phyloP scores from a whole-genome alignment of 164 flowering plant species.

The Pachysandra terminalis region DNA sequence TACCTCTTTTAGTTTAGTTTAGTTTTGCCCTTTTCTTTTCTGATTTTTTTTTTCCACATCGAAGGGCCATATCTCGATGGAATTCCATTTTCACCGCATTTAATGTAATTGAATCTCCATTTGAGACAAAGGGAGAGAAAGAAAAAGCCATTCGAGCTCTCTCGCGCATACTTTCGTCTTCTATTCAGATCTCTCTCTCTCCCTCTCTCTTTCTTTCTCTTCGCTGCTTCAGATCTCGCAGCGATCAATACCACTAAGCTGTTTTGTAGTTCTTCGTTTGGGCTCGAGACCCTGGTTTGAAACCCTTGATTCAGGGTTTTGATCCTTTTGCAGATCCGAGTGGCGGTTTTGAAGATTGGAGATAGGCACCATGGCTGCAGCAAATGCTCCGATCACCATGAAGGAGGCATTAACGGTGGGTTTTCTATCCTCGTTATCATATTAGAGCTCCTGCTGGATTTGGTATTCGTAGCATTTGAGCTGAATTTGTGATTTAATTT shows the following conservation, averaged over 20 bases:
- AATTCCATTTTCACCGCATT: too few species aligned
- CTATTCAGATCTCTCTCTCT: slow-evolving; percentile 19
- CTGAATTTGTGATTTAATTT: background rate
- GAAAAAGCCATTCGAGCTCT: background rate
- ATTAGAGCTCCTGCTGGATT: background rate
- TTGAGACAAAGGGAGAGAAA: background rate
- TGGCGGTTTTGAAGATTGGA: slow-evolving; percentile 21
- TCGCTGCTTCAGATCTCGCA: slow-evolving; percentile 41
- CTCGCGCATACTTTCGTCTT: slow-evolving; percentile 1
- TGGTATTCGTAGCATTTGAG: background rate
- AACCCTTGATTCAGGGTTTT: slow-evolving; percentile 12
- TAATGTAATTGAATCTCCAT: slow-evolving; percentile 1
- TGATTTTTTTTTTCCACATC: too few species aligned
- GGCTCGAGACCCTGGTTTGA: background rate
- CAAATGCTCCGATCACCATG: slow-evolving; percentile 96
- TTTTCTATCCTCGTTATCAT: slow-evolving; percentile 2
- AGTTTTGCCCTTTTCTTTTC: too few species aligned
- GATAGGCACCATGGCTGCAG: slow-evolving; percentile 86
- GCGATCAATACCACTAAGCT: slow-evolving; percentile 16
- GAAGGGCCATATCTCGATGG: too few species aligned
- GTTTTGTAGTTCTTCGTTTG: background rate
- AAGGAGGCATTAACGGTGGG: slow-evolving; percentile 82
- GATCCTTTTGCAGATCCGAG: slow-evolving; percentile 19
- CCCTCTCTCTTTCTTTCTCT: slow-evolving; percentile 17
- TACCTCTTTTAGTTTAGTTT: too few species aligned